Evolutionary conservation across 352 stramenopile species (phyloP).

Genomic region (Peronospora destructor): DNA sequence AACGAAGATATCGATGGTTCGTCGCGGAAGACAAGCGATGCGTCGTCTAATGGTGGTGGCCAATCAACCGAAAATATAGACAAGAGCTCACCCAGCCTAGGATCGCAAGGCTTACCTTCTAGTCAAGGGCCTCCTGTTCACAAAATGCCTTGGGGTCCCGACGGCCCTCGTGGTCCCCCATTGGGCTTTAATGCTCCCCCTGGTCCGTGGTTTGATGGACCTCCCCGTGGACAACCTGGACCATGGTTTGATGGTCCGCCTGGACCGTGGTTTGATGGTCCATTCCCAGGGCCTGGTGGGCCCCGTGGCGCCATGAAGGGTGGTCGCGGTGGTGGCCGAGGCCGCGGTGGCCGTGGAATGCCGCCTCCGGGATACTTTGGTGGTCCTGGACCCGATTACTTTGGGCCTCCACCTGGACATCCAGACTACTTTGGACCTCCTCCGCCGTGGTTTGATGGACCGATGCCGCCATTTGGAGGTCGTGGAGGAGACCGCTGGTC

Average conservation of each 20-base stretch:
- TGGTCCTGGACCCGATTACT: constrained; percentile 63
- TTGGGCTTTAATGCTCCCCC: constrained; percentile 52
- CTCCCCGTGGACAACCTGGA: constrained; percentile 43
- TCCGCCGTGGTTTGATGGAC: constrained; percentile 63
- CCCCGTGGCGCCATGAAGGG: constrained; percentile 36
- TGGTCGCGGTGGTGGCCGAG: constrained; percentile 38
- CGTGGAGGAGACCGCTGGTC: constrained; percentile 38
- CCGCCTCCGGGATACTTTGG: constrained; percentile 66
- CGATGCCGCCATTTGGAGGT: constrained; percentile 40
- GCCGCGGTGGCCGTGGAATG: constrained; percentile 31
- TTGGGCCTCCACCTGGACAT: constrained; percentile 58
- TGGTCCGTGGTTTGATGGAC: constrained; percentile 69
- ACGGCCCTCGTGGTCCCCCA: constrained; percentile 34
- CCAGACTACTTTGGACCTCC: constrained; percentile 73
- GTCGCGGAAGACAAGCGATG: constrained; percentile 23
- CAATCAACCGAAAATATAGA: constrained; percentile 18
- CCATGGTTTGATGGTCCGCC: constrained; percentile 70
- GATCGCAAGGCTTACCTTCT: constrained; percentile 27
- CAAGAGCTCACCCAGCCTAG: constrained; percentile 17
- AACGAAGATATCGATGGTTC: constrained; percentile 7
- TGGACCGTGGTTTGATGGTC: constrained; percentile 74
- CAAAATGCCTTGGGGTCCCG: constrained; percentile 27
- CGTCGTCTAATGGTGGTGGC: constrained; percentile 13
- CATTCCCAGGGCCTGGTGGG: constrained; percentile 46
- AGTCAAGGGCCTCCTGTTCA: constrained; percentile 19